Evolutionary conservation across 805 yeast genomes (phyloP), one percentile per base, ranked within the genome.

Genomic region (Cyberlindnera bimundalis): DNA sequence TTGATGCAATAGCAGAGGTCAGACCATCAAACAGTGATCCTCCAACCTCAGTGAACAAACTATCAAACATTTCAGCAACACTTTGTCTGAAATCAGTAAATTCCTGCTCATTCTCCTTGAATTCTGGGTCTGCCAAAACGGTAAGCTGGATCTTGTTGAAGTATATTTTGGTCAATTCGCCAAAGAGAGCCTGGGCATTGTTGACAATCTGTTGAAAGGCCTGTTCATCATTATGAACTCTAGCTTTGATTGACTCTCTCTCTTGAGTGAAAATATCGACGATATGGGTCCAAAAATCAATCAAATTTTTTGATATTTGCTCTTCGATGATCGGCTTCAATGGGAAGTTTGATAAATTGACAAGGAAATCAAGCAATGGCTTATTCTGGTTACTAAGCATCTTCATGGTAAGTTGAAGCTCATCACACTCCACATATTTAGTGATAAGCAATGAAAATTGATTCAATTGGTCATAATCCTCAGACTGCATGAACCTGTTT

Each of bases 31-130:
- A 76, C 27, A 86, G 59, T 2, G 70, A 63, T 0, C 59, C 40
- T 28, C 84, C 86, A 27, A 87, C 67, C 5, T 85, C 66, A 1
- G 88, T 76, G 65, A 82, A 86, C 2, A 82, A 61, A 0, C 78
- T 68, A 40, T 88, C 93, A 48, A 86, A 76, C 28, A 90, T 68
- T 51, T 93, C 98, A 1, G 82, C 74, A 9, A 84, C 82, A 46
- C 84, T 91, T 24, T 76, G 65, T 51, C 97, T 72, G 60, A 78
- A 91, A 19, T 78, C 71, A 17, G 63, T 61, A 53, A 89, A 86
- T 48, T 83, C 95, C 17, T 53, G 54, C 14, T 51, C 53, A 2
- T 59, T 58, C 1, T 60, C 61, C 5, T 59, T 55, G 27, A 66
- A 68, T 7, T 61, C 46, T 5, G 61, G 51, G 14, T 66, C 62